A percentile compares a stretch with the other conserved stretches of the same genome.
Conservation (phyloP, 1,139 yeast species). For the Yamadazyma spencermartinsiae region DNA sequence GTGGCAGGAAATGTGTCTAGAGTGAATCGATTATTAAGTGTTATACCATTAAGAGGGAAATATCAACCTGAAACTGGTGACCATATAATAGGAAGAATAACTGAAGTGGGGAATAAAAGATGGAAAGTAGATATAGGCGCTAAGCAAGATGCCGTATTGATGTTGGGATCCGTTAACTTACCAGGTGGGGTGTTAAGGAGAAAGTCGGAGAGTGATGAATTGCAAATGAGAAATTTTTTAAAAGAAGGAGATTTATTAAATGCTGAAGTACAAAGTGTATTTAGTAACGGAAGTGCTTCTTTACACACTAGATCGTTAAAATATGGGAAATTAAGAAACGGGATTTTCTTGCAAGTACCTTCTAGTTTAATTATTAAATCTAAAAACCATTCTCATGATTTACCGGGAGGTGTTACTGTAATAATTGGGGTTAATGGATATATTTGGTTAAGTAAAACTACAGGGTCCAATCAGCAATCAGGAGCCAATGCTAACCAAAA, state of each 20-base stretch:
- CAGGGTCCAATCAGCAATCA: slow-evolving; percentile 18
- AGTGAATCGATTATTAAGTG: slow-evolving; percentile 85
- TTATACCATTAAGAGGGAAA: slow-evolving; percentile 80
- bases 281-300: slow-evolving; percentile 89
- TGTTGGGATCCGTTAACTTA: slow-evolving; percentile 92
- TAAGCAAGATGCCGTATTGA: slow-evolving; percentile 84
- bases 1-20: slow-evolving; percentile 89
- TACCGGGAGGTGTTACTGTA: slow-evolving; percentile 89
- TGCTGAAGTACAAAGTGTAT: slow-evolving; percentile 93
- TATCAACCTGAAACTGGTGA: slow-evolving; percentile 96
- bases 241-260: slow-evolving; percentile 97
- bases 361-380: slow-evolving; percentile 79
- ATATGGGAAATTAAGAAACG: slow-evolving; percentile 93
- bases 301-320: slow-evolving; percentile 92
- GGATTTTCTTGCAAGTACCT: slow-evolving; percentile 79
- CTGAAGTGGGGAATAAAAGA: slow-evolving; percentile 89
- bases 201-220: slow-evolving; percentile 91
- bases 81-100: slow-evolving; percentile 89
- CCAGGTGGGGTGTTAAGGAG: slow-evolving; percentile 97
- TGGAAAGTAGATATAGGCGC: slow-evolving; percentile 98
- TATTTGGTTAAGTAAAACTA: slow-evolving; percentile 85
- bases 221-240: slow-evolving; percentile 90
- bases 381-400: slow-evolving; percentile 78
- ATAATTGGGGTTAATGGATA: slow-evolving; percentile 94
- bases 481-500: slow-evolving; percentile 23